Base-by-base conservation (phyloP, 1,284 basidiomycete species). In the Microbotryum saponariae region DNA sequence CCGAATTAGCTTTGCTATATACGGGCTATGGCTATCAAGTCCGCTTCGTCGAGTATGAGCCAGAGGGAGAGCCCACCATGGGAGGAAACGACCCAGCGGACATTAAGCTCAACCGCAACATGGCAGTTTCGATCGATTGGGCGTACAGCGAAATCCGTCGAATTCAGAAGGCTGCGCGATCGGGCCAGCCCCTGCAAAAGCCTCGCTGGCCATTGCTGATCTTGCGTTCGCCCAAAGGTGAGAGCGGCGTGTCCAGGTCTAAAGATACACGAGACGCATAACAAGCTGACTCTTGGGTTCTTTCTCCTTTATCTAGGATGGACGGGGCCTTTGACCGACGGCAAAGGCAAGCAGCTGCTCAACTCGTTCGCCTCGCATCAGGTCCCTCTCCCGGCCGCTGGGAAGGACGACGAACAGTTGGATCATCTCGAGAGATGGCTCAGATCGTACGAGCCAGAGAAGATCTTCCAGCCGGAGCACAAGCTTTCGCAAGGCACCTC, bases 51-150 rank as follows among this genome's bases (percentile, higher is more conserved):
- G 84, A 87, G 66, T 85, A 91, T 73, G 76, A 76, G 44, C 33
- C 50, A 25, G 37, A 68, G 54, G 66, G 68, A 6, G 47, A 55
- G 29, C 54, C 54, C 12, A 31, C 54, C 57, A 70, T 63, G 62
- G 66, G 66, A 6, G 68, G 66, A 9, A 51, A 56, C 23, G 70
- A 72, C 60, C 74, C 86, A 23, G 76, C 78, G 29, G 75, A 77
- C 57, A 64, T 72, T 57, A 74, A 75, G 16, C 68, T 81, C 58
- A 78, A 81, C 72, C 73, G 74, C 59, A 74, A 79, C 71, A 82
- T 93, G 71, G 88, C 88, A 3, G 84, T 82, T 0, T 85, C 86
- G 16, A 80, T 93, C 77, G 84, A 88, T 61, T 92, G 89, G 88
- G 73, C 74, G 12, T 71, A 70, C 58, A 47, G 46, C 42, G 73